phyloP scores from a whole-genome alignment of 2,329 filamentous ascomycete genomes.

The Colletotrichum costaricense region DNA sequence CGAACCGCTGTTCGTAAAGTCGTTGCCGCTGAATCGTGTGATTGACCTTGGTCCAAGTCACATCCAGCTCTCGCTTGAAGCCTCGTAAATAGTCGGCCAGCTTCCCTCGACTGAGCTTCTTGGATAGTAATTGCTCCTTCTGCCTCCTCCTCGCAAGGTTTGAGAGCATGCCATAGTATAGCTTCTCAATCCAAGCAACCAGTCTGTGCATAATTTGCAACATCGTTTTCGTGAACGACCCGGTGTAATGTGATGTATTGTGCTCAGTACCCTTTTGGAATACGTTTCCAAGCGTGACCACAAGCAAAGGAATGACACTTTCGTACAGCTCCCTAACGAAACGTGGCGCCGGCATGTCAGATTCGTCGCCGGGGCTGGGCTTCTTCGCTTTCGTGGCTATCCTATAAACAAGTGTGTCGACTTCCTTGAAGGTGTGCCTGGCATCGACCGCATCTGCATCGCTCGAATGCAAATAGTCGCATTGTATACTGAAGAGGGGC shows the following conservation, averaged over 20 bases:
- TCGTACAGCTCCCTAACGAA: slow-evolving; percentile 5
- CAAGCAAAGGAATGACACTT: slow-evolving; percentile 17
- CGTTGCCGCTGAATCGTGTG: not conserved
- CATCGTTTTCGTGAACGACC: slow-evolving; percentile 15
- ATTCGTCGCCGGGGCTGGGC: not conserved
- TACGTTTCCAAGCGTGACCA: slow-evolving; percentile 3
- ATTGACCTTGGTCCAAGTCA: not conserved
- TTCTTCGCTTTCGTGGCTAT: not conserved
- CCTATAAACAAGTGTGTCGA: slow-evolving; percentile 3
- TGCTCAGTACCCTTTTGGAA: slow-evolving; percentile 10
- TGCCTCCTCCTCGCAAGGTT: not conserved
- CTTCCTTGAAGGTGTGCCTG: not conserved
- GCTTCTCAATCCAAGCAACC: slow-evolving; percentile 8
- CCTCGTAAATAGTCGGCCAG: not conserved
- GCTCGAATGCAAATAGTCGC: slow-evolving; percentile 16
- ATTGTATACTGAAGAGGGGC: slow-evolving; percentile 7
- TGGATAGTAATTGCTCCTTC: not conserved
- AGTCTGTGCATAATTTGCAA: slow-evolving; percentile 31
- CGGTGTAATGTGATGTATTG: not conserved
- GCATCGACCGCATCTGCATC: not conserved
- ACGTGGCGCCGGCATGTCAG: slow-evolving; percentile 2
- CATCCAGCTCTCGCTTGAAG: slow-evolving; percentile 11
- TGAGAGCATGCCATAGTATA: slow-evolving; percentile 17
- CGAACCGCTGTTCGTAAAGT: not conserved
- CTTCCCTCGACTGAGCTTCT: not conserved